phyloP scores from a whole-genome alignment of 148 eudicot genomes.

The Diospyros kaki region DNA sequence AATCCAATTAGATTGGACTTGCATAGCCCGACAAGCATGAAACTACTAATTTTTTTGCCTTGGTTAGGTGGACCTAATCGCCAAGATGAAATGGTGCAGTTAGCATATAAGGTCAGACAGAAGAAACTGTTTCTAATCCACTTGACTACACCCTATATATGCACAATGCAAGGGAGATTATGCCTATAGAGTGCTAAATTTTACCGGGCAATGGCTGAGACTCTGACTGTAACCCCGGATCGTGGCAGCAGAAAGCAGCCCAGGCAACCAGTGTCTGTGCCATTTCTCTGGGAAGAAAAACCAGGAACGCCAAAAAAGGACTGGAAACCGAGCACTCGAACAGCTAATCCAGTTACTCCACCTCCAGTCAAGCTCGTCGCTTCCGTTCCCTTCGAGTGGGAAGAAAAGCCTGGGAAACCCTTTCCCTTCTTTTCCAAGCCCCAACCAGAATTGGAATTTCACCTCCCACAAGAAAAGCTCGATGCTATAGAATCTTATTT shows the following conservation, averaged over 20 bases:
- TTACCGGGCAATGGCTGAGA: slow-evolving; percentile 33
- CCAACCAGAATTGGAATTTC: slow-evolving; percentile 11
- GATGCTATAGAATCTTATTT: slow-evolving; percentile 30
- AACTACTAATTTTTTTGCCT: too few relatives aligned
- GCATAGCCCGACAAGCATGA: too few relatives aligned
- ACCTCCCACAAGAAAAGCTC: slow-evolving; percentile 16
- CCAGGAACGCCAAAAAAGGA: slow-evolving; percentile 73
- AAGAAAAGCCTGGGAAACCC: slow-evolving; percentile 90
- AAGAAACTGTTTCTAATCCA: slow-evolving; percentile 29
- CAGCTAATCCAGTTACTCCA: slow-evolving; percentile 17
- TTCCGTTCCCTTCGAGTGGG: slow-evolving; percentile 77
- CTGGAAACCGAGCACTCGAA: slow-evolving; percentile 49
- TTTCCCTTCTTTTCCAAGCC: slow-evolving; percentile 41
- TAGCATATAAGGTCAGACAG: slow-evolving; percentile 3
- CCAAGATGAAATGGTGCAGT: slow-evolving; percentile 25
- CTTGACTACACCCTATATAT: slow-evolving; percentile 12
- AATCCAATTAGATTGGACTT: too few relatives aligned
- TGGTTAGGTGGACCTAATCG: slow-evolving; percentile 40
- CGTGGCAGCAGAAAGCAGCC: slow-evolving; percentile 23
- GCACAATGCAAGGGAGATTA: background rate
- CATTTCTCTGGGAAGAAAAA: slow-evolving; percentile 85
- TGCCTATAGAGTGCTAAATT: background rate
- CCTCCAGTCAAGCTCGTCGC: slow-evolving; percentile 54
- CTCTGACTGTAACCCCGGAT: slow-evolving; percentile 22
- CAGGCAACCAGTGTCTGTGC: slow-evolving; percentile 58